Conservation (phyloP, 2,329 filamentous ascomycete genomes). For the Helminthosporium solani region DNA sequence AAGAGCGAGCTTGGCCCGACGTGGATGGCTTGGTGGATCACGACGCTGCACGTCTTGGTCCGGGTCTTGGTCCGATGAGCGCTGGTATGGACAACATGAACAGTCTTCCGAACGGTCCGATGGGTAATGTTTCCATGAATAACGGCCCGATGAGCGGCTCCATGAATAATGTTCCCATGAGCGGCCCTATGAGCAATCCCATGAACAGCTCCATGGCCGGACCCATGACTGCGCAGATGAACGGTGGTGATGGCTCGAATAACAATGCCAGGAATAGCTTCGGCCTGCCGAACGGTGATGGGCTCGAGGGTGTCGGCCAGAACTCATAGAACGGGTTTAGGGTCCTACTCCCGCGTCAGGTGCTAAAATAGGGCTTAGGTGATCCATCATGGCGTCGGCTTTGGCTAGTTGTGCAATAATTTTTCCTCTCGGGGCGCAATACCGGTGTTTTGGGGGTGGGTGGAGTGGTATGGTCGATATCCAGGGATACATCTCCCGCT, state of each 20-base stretch:
- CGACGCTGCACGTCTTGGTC: conserved; percentile 31
- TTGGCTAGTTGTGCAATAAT: too few relatives aligned
- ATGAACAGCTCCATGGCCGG: conserved; percentile 16
- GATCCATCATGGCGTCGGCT: too few relatives aligned
- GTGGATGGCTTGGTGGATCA: conserved; percentile 53
- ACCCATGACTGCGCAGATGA: conserved; percentile 13
- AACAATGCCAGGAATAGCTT: conserved; percentile 24
- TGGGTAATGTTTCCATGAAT: conserved; percentile 11
- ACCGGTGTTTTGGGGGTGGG: too few relatives aligned
- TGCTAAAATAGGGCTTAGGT: too few relatives aligned
- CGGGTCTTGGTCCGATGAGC: conserved; percentile 19
- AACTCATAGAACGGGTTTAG: conserved; percentile 5
- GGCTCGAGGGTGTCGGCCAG: conserved; percentile 19
- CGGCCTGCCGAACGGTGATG: conserved; percentile 16
- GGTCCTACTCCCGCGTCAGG: too few relatives aligned
- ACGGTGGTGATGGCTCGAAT: conserved; percentile 20
- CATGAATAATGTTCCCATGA: conserved; percentile 14
- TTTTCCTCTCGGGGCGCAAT: too few relatives aligned
- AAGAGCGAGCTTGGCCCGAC: conserved; percentile 52
- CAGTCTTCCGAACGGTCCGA: conserved; percentile 15
- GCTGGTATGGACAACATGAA: conserved; percentile 19
- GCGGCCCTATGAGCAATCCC: conserved; percentile 9
- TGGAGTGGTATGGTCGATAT: neutral
- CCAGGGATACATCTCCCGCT: neutral
- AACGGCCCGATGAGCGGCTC: conserved; percentile 10